Conservation (phyloP, 2,329 filamentous ascomycete genomes). For the Fusarium subglutinans region DNA sequence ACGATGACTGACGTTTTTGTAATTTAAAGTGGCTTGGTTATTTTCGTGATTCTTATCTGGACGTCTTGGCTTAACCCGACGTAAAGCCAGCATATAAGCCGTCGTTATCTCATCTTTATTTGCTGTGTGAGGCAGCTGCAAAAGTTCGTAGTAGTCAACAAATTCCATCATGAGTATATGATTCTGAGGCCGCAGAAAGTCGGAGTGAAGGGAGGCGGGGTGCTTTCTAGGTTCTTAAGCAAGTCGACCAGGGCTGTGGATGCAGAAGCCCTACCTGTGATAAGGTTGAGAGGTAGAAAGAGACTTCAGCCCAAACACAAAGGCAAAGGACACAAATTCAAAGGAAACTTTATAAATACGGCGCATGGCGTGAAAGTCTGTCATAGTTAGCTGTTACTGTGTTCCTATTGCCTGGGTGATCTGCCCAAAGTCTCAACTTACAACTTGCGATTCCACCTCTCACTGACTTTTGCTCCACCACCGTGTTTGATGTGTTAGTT, state of each 20-base stretch:
- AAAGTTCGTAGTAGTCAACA: background rate
- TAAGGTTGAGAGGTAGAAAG: background rate
- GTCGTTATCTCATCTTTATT: background rate
- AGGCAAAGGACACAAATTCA: background rate
- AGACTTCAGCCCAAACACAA: background rate
- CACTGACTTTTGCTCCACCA: background rate
- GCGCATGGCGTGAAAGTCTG: fast-evolving
- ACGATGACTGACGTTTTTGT: background rate
- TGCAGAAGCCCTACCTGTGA: background rate
- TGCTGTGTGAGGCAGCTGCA: background rate
- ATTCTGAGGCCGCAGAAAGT: too few relatives aligned
- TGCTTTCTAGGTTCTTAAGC: background rate
- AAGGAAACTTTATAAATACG: background rate
- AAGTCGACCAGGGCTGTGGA: background rate
- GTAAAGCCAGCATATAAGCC: background rate
- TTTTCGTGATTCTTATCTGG: background rate
- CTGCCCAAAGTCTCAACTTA: too few relatives aligned
- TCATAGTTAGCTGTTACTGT: background rate
- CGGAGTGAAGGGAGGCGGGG: background rate
- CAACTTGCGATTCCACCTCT: background rate
- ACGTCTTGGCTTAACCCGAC: background rate
- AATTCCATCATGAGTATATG: background rate
- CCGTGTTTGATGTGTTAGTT: too few relatives aligned
- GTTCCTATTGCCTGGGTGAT: background rate
- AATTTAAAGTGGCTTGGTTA: background rate